Conservation (phyloP, 371 early-diverging fungal genomes). For the Mucor irregularis region DNA sequence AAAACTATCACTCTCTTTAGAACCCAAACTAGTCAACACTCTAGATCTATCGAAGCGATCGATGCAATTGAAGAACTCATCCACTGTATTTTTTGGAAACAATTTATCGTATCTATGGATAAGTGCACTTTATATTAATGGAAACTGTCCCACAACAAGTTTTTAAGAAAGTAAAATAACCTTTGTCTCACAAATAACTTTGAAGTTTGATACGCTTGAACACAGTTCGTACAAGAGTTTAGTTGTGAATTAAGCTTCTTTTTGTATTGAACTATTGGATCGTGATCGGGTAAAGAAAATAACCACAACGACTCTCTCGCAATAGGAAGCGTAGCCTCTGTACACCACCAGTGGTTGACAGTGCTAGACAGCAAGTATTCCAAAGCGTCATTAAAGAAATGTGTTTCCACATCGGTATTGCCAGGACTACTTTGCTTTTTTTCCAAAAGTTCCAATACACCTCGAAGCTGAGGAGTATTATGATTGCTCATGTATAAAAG, state of each 20-base stretch:
- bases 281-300: slow-evolving; percentile 48
- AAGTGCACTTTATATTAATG: neutral
- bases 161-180: slow-evolving; percentile 10
- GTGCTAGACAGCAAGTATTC: slow-evolving; percentile 29
- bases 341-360: slow-evolving; percentile 51
- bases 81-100: slow-evolving; percentile 37
- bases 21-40: slow-evolving; percentile 9
- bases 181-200: slow-evolving; percentile 26
- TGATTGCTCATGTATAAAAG: too few relatives aligned
- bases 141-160: neutral
- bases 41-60: slow-evolving; percentile 35
- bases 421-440: slow-evolving; percentile 18
- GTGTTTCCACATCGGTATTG: slow-evolving; percentile 32
- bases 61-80: slow-evolving; percentile 32
- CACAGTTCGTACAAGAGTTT: slow-evolving; percentile 29
- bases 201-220: slow-evolving; percentile 33
- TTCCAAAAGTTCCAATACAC: slow-evolving; percentile 15
- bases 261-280: slow-evolving; percentile 41
- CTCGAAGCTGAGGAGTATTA: slow-evolving; percentile 9
- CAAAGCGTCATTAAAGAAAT: slow-evolving; percentile 40
- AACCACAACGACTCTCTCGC: slow-evolving; percentile 47
- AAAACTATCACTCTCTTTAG: neutral
- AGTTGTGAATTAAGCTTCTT: slow-evolving; percentile 33
- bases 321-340: slow-evolving; percentile 22
- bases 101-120: slow-evolving; percentile 29